A percentile compares a stretch with the other conserved stretches of the same genome.
Evolutionary conservation across 202 grass and related monocot species (phyloP).

Genomic region (Thinopyrum obtusiflorum): DNA sequence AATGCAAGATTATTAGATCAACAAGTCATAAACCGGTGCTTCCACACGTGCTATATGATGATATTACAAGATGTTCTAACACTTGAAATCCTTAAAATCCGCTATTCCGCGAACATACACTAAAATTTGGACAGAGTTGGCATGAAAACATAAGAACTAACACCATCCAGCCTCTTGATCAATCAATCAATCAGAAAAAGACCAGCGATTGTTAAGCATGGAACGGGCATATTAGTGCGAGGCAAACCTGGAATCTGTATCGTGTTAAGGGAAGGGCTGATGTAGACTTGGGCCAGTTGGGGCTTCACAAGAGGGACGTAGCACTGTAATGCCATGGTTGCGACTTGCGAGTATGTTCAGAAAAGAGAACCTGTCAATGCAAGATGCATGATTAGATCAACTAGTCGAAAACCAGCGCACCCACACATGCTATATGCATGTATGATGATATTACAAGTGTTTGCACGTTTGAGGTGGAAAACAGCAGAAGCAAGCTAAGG

Average conservation of each 20-base stretch:
- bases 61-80: not conserved
- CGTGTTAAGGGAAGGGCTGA: not conserved
- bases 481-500: too few species aligned
- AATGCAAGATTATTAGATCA: not conserved
- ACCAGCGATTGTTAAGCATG: not conserved
- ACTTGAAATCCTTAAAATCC: not conserved
- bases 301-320: not conserved
- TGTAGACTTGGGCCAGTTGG: not conserved
- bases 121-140: too few species aligned
- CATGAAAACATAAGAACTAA: too few species aligned
- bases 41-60: not conserved
- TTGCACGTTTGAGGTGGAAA: too few species aligned
- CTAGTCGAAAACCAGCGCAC: not conserved
- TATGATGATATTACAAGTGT: not conserved
- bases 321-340: conserved; percentile 1
- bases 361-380: not conserved
- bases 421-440: not conserved
- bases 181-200: too few species aligned
- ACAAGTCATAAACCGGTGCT: not conserved
- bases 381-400: not conserved
- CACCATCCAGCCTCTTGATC: not conserved
- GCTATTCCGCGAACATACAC: too few species aligned
- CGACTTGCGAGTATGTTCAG: not conserved
- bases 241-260: conserved; percentile 11
- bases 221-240: not conserved